phyloP scores from a whole-genome alignment of 441 rosid genomes.

The California macrophylla region DNA sequence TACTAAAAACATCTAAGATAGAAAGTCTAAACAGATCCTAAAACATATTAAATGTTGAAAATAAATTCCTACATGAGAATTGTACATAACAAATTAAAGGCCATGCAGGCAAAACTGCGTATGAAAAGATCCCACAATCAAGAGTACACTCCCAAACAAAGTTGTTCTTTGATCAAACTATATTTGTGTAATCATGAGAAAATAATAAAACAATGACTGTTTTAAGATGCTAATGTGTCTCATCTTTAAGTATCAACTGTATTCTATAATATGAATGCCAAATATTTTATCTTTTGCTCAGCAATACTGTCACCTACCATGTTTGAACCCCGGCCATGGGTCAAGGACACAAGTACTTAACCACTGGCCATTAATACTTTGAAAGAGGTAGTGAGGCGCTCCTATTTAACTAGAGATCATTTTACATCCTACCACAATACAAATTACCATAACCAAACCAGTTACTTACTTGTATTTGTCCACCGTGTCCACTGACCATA shows the following conservation, averaged over 20 bases:
- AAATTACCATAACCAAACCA: not conserved
- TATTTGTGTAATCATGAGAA: not conserved
- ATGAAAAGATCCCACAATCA: not conserved
- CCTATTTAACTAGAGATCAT: not conserved
- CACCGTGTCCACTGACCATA: constrained; percentile 94
- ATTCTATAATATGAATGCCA: not conserved
- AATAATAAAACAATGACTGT: not conserved
- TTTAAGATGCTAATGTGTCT: not conserved
- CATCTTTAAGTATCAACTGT: not conserved
- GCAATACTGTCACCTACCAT: not conserved
- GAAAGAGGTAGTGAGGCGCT: not conserved
- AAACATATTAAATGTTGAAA: not conserved
- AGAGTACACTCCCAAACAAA: not conserved
- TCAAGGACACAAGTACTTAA: not conserved
- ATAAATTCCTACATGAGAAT: not conserved
- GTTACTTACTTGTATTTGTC: constrained; percentile 78
- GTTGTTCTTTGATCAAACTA: not conserved
- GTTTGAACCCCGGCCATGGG: not conserved
- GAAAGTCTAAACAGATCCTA: not conserved
- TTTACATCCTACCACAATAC: constrained; percentile 5
- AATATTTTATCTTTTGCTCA: not conserved
- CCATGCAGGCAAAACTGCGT: not conserved
- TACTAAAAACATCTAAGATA: not conserved
- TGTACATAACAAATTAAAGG: not conserved
- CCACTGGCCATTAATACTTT: not conserved